Evolutionary conservation across 1,284 basidiomycete species (phyloP).

Genomic region (Exobasidium rhododendri): DNA sequence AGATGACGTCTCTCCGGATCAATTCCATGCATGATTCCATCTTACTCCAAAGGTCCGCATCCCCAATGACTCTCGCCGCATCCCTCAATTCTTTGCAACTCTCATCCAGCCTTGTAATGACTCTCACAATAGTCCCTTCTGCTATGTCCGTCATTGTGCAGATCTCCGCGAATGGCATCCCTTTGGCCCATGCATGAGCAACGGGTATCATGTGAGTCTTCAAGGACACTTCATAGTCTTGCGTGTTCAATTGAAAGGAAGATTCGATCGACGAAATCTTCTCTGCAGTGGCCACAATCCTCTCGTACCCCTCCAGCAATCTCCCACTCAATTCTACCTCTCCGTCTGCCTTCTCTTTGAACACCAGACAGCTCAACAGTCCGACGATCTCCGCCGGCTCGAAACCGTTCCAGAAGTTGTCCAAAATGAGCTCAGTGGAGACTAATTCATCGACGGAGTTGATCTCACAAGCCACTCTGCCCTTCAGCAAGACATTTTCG

Average conservation of each 20-base stretch:
- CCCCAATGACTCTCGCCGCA: constrained; percentile 94
- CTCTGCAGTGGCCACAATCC: constrained; percentile 77
- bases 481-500: constrained; percentile 87
- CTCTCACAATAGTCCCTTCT: constrained; percentile 93
- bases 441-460: constrained; percentile 86
- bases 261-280: constrained; percentile 76
- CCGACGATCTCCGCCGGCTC: constrained; percentile 97
- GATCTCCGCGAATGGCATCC: constrained; percentile 96
- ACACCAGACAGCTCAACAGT: constrained; percentile 89
- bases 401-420: constrained; percentile 84
- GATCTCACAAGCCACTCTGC: constrained; percentile 97
- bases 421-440: constrained; percentile 91
- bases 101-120: constrained; percentile 93
- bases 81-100: constrained; percentile 95
- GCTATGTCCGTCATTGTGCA: constrained; percentile 87
- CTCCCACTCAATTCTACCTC: constrained; percentile 13
- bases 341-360: constrained; percentile 84
- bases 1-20: constrained; percentile 61
- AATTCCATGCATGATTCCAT: constrained; percentile 92
- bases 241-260: constrained; percentile 61
- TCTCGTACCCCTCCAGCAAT: constrained; percentile 64
- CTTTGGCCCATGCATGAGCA: constrained; percentile 97
- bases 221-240: constrained; percentile 34
- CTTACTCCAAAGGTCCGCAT: constrained; percentile 89
- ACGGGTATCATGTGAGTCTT: constrained; percentile 77